Percentiles rank a stretch among this genome's conserved stretches.
These are phyloP conservation scores for Atkinsonella hypoxylon DNA, from an alignment of 2,329 filamentous ascomycete species.

Conservation along the genomic window DNA sequence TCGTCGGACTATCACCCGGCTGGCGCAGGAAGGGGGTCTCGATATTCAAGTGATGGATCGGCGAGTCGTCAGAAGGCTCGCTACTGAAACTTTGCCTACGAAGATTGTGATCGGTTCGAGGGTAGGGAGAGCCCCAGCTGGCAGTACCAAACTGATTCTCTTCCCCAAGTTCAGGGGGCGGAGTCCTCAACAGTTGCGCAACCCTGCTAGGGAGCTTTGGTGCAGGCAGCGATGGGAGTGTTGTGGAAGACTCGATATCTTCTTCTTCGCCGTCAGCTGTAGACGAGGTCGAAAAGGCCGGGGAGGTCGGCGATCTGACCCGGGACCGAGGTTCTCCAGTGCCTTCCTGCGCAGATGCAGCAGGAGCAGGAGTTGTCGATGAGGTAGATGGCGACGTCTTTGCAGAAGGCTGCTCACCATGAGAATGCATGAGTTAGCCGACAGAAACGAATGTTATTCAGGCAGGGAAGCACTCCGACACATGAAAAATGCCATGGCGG, in stretches of 20 bases:
- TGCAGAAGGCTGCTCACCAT: conserved; percentile 23
- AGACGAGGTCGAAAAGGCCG: conserved; percentile 49
- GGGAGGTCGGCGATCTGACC: conserved; percentile 34
- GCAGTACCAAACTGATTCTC: conserved; percentile 50
- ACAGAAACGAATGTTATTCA: not conserved
- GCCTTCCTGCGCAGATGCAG: conserved; percentile 51
- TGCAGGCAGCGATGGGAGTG: conserved; percentile 45
- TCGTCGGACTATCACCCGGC: conserved; percentile 28
- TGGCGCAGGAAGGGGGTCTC: conserved; percentile 50
- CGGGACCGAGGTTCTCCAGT: conserved; percentile 25
- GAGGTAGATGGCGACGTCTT: conserved; percentile 45
- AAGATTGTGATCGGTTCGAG: conserved; percentile 45
- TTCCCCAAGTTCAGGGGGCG: conserved; percentile 24
- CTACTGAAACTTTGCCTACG: conserved; percentile 43
- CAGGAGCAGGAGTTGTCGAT: conserved; percentile 40
- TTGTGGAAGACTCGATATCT: conserved; percentile 43
- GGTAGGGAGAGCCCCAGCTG: conserved; percentile 88
- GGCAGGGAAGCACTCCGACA: not conserved
- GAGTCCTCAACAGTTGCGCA: conserved; percentile 42
- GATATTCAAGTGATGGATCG: conserved; percentile 49
- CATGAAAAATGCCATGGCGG: not conserved
- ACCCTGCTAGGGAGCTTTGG: conserved; percentile 47
- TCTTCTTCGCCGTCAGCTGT: conserved; percentile 46
- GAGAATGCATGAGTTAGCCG: conserved; percentile 14
- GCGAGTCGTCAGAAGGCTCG: conserved; percentile 47